phyloP scores from a whole-genome alignment of 1,284 basidiomycete species.

The Rhodotorula sp. region DNA sequence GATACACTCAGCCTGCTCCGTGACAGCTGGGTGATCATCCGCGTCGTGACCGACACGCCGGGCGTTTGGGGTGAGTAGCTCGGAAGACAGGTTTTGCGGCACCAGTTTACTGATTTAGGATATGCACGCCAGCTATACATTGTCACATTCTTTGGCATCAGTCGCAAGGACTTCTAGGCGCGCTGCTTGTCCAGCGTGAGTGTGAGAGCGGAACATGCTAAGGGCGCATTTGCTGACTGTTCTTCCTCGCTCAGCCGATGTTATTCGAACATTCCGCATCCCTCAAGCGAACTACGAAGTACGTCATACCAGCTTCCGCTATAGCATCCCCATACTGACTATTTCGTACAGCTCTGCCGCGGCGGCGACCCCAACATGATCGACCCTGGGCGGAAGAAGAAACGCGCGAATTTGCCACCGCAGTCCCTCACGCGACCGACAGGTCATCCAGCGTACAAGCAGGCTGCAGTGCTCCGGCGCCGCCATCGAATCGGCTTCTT shows the following conservation, averaged over 20 bases:
- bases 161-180: slow-evolving; percentile 17
- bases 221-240: too few relatives aligned
- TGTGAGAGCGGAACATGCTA: too few relatives aligned
- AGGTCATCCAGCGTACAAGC: neutral
- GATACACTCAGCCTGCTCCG: slow-evolving; percentile 48
- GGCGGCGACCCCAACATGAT: slow-evolving; percentile 4
- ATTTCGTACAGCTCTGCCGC: slow-evolving; percentile 7
- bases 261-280: slow-evolving; percentile 1
- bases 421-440: neutral
- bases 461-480: neutral
- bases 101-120: neutral
- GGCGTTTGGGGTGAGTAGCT: slow-evolving; percentile 4
- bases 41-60: slow-evolving; percentile 36
- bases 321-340: neutral
- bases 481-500: too few relatives aligned
- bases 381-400: slow-evolving; percentile 13
- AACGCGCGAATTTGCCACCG: too few relatives aligned
- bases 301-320: neutral
- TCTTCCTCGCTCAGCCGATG: neutral
- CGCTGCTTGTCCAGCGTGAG: slow-evolving; percentile 5
- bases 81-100: too few relatives aligned
- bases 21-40: slow-evolving; percentile 43
- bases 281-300: slow-evolving; percentile 14
- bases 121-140: neutral
- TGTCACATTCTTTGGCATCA: slow-evolving; percentile 15